Evolutionary conservation across 495 filamentous ascomycete genomes (phyloP).

Genomic region (Aspergillus biplanus): DNA sequence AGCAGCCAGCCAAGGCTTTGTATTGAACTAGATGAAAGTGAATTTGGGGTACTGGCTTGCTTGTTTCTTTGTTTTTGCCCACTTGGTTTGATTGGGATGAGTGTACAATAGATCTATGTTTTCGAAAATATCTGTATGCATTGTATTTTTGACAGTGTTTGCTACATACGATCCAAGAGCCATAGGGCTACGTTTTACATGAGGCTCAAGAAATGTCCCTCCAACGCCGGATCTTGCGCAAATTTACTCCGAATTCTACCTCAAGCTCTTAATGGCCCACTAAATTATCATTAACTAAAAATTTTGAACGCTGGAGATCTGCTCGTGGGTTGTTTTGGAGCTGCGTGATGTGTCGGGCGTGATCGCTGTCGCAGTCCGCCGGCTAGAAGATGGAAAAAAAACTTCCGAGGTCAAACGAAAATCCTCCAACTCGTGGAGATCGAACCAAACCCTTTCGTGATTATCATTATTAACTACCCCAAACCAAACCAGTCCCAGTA

Average conservation of each 20-base stretch:
- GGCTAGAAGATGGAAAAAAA: constrained; percentile 15
- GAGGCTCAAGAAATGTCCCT: too few relatives aligned
- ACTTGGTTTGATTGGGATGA: constrained; percentile 8
- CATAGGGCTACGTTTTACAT: too few relatives aligned
- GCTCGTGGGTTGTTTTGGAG: too few relatives aligned
- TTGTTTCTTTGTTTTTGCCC: constrained; percentile 16
- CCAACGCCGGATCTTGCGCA: too few relatives aligned
- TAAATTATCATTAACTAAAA: too few relatives aligned
- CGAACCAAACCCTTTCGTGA: constrained; percentile 26
- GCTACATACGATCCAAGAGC: neutral
- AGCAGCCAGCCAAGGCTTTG: constrained; percentile 35
- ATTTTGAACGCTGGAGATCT: too few relatives aligned
- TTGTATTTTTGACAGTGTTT: constrained; percentile 6
- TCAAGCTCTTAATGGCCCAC: too few relatives aligned
- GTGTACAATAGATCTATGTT: constrained; percentile 23
- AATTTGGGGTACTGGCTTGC: constrained; percentile 8
- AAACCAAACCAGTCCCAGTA: constrained; percentile 15
- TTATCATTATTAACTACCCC: constrained; percentile 8
- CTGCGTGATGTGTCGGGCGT: too few relatives aligned
- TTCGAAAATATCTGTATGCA: constrained; percentile 15
- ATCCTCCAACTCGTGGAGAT: constrained; percentile 22
- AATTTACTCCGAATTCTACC: too few relatives aligned
- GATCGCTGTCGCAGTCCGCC: constrained; percentile 5
- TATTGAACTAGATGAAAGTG: constrained; percentile 33
- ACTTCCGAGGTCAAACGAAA: constrained; percentile 21